phyloP scores from a whole-genome alignment of 192 early-diverging fungal species.

The Chytriomyces sp. region DNA sequence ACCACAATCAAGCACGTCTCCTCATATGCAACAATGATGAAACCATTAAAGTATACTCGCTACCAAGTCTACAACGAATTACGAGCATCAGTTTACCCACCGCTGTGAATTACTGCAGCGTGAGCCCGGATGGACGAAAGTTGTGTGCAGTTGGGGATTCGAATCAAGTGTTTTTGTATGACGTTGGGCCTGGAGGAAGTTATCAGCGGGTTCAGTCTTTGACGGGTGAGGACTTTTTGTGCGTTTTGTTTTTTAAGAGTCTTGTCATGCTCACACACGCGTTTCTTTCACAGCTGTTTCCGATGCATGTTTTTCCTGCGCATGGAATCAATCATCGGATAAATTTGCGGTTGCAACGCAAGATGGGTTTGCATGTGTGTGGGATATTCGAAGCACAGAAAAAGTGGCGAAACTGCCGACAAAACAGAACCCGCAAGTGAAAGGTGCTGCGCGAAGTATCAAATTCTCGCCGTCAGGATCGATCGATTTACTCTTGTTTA shows the following conservation, averaged over 20 bases:
- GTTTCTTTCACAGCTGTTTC: no score
- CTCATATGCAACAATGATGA: conserved; percentile 94
- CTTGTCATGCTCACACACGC: no score
- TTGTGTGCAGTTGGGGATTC: conserved; percentile 94
- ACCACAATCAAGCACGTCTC: conserved; percentile 66
- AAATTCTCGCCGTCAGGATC: conserved; percentile 92
- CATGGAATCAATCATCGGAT: conserved; percentile 92
- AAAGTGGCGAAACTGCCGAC: conserved; percentile 77
- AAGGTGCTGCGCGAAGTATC: conserved; percentile 84
- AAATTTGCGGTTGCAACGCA: conserved; percentile 96
- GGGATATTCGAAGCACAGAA: conserved; percentile 83
- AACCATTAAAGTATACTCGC: conserved; percentile 85
- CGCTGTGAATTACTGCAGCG: conserved; percentile 88
- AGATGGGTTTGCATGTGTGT: conserved; percentile 90
- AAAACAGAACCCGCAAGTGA: conserved; percentile 71
- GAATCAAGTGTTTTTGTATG: conserved; percentile 83
- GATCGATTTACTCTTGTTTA: conserved; percentile 85
- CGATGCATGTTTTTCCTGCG: conserved; percentile 92
- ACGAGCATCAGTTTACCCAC: conserved; percentile 82
- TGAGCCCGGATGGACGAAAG: conserved; percentile 90
- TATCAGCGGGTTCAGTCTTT: conserved; percentile 78
- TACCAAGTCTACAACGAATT: conserved; percentile 78
- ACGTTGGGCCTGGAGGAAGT: conserved; percentile 66
- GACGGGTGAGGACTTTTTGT: conserved; percentile 57
- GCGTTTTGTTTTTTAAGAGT: no score